Percentiles rank a stretch among this genome's conserved stretches.
Conservation (phyloP, 805 yeast genomes). For the Suhomyces faveliae region DNA sequence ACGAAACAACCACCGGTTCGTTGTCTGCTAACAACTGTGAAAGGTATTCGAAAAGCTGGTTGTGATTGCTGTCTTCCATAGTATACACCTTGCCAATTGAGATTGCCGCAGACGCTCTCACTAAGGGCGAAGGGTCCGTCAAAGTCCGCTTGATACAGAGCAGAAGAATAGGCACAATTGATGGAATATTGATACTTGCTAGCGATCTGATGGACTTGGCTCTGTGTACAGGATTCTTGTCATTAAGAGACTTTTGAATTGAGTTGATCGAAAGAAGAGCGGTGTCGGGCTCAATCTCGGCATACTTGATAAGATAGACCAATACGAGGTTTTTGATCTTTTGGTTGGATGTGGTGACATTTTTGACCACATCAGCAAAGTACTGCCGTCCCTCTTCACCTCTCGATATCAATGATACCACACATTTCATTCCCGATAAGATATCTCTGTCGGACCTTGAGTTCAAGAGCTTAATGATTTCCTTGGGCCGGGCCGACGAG, state of each 20-base stretch:
- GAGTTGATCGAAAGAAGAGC: slow-evolving; percentile 88
- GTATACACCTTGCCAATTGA: slow-evolving; percentile 60
- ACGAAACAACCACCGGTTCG: slow-evolving; percentile 64
- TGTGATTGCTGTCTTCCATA: slow-evolving; percentile 34
- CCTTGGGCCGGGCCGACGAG: slow-evolving; percentile 56
- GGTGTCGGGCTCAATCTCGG: slow-evolving; percentile 83
- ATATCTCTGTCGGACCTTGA: slow-evolving; percentile 62
- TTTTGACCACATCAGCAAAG: slow-evolving; percentile 88
- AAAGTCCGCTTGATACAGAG: slow-evolving; percentile 68
- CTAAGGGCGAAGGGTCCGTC: slow-evolving; percentile 72
- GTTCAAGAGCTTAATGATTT: slow-evolving; percentile 62
- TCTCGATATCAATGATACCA: slow-evolving; percentile 36
- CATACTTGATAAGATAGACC: slow-evolving; percentile 69
- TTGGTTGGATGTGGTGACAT: slow-evolving; percentile 61
- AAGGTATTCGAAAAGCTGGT: slow-evolving; percentile 52
- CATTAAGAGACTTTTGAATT: slow-evolving; percentile 77
- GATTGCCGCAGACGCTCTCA: slow-evolving; percentile 75
- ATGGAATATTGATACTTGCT: slow-evolving; percentile 78
- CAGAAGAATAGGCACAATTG: slow-evolving; percentile 74
- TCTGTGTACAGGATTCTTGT: slow-evolving; percentile 64
- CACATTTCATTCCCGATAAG: slow-evolving; percentile 42
- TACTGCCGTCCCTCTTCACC: slow-evolving; percentile 42
- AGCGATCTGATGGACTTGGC: slow-evolving; percentile 75
- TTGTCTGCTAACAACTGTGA: slow-evolving; percentile 60
- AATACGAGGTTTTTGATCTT: slow-evolving; percentile 75